These are phyloP conservation scores for Neurospora tetrasperma DNA, from an alignment of 495 filamentous ascomycete species.

Conservation along the genomic window DNA sequence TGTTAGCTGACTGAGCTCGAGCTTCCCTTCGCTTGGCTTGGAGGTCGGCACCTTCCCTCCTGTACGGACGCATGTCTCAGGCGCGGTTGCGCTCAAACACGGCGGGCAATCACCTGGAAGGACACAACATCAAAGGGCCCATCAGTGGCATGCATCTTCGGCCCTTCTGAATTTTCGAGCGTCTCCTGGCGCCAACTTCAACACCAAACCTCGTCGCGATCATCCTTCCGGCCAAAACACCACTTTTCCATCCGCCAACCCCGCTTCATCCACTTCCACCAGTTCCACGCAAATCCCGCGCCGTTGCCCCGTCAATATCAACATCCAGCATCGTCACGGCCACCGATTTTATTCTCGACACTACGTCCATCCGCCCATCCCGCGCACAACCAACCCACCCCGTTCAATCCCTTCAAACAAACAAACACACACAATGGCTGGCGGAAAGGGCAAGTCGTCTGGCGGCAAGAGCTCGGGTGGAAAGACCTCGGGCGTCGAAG, in stretches of 20 bases:
- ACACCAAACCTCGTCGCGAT: conserved; percentile 21
- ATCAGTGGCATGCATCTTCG: conserved; percentile 17
- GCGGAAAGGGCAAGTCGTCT: conserved; percentile 89
- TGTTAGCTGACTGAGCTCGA: neutral
- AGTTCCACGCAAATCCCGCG: conserved; percentile 1
- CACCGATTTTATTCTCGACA: conserved; percentile 2
- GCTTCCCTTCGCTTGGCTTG: neutral
- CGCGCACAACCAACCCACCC: conserved; percentile 14
- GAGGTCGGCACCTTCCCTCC: neutral
- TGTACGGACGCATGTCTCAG: neutral
- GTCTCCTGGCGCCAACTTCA: conserved; percentile 6
- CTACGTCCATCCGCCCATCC: conserved; percentile 10
- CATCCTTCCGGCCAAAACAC: neutral
- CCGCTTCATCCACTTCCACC: conserved; percentile 8
- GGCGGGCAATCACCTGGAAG: conserved; percentile 4
- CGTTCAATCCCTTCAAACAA: conserved; percentile 7
- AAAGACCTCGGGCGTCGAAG: conserved; percentile 66
- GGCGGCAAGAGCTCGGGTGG: conserved; percentile 78
- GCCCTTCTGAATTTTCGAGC: conserved; percentile 27
- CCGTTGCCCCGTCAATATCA: conserved; percentile 13
- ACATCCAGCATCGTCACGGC: conserved; percentile 2
- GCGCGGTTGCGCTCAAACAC: neutral
- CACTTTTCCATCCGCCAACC: conserved; percentile 10
- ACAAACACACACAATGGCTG: conserved; percentile 42
- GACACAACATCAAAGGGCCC: conserved; percentile 16